Base-by-base conservation (phyloP, 202 grass and related monocot species). In the Dendrocalamus latiflorus region DNA sequence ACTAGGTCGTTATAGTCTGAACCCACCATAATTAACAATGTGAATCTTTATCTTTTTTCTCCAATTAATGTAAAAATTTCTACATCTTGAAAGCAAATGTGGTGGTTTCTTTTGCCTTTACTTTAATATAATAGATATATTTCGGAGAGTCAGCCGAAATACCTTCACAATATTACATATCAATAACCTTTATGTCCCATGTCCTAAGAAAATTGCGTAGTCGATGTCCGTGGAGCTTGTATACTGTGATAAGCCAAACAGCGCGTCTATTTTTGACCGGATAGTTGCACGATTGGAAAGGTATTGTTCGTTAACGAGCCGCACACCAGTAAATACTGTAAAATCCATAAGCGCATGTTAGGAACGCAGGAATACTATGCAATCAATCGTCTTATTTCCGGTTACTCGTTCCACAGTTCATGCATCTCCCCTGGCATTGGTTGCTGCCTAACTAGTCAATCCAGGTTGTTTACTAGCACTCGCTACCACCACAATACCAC, bases 301-400 rank as follows among this genome's bases (percentile, higher is more conserved):
- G 26, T 15, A 17, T 51, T 33, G 45, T 51, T 30, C 1, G 33
- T 56, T 54, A 39, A 22, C 15, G 58, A 2, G 4, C 14, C 22
- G 16, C 8, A 9, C 42, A 71, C 6, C 2, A 39, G 22, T 21
- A 76, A 33, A 33, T 33, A 33, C 33, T 33, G 33, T 33, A 33
- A n/a, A 43, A 60, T 22, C 33, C 7, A 57, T 30, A 5, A 47
- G 2, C 24, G 20, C 48, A 5, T 4, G 55, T 33, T 9, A n/a
- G 50, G 14, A 70, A 69, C 28, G 14, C 4, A 15, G 9, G 47
- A 50, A 75, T 9, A 44, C 4, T 41, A 4, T 37, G 59, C 60
- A 81, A 49, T 58, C 66, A 16, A 70, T 39, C 71, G 49, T 1
- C 77, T 72, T 58, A 76, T 77, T 63, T 85, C 4, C 28, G 18